Percentiles rank a stretch among this genome's conserved stretches.
phyloP scores from a whole-genome alignment of 345 rosid genomes.

The Arabidopsis arenosa region DNA sequence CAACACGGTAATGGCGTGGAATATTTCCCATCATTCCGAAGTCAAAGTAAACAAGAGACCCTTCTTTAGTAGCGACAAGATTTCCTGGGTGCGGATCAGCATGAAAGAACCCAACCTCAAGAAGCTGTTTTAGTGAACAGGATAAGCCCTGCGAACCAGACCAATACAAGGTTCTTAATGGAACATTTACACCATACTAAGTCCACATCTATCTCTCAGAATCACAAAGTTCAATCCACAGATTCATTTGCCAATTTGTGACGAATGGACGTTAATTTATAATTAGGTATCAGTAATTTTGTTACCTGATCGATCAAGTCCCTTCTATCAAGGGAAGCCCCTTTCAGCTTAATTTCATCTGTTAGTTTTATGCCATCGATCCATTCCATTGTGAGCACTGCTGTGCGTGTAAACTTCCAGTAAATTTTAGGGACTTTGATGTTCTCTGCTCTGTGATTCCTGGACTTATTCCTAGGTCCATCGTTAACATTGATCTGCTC shows the following conservation, averaged over 20 bases:
- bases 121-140: slow-evolving; percentile 93
- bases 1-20: slow-evolving; percentile 93
- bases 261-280: slow-evolving; percentile 14
- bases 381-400: slow-evolving; percentile 99
- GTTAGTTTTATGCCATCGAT: slow-evolving; percentile 95
- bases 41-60: slow-evolving; percentile 90
- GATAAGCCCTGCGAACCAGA: slow-evolving; percentile 68
- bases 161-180: slow-evolving; percentile 14
- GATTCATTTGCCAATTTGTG: slow-evolving; percentile 5
- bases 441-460: slow-evolving; percentile 49
- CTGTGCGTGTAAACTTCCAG: slow-evolving; percentile 78
- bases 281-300: slow-evolving; percentile 1
- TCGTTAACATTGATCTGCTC: slow-evolving; percentile 45
- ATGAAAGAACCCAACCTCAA: slow-evolving; percentile 96
- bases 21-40: slow-evolving; percentile 99
- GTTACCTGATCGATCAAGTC: slow-evolving; percentile 86
- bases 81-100: slow-evolving; percentile 99
- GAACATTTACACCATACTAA: slow-evolving; percentile 27
- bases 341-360: slow-evolving; percentile 61
- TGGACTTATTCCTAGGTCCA: slow-evolving; percentile 43
- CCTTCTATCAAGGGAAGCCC: slow-evolving; percentile 69
- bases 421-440: slow-evolving; percentile 91
- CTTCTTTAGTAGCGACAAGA: slow-evolving; percentile 75
- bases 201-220: not conserved
- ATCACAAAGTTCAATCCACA: slow-evolving; percentile 16